Evolutionary conservation across 495 filamentous ascomycete species (phyloP).

Genomic region (Lophiostoma macrostomum): DNA sequence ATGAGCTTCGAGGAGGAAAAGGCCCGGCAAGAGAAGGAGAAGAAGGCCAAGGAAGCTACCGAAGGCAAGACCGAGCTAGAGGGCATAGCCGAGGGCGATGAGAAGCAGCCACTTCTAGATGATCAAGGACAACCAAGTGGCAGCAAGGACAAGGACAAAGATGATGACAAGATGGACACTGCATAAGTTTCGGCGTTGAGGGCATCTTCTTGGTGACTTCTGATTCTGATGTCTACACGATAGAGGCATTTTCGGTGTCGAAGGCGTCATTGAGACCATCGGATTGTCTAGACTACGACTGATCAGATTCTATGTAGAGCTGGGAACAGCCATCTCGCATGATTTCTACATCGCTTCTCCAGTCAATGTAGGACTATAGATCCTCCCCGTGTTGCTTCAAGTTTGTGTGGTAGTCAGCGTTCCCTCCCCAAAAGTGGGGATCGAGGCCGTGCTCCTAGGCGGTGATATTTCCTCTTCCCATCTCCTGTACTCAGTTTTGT

Average conservation of each 20-base stretch:
- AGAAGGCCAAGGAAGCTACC: conserved; percentile 69
- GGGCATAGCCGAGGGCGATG: conserved; percentile 78
- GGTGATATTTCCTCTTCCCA: too few relatives aligned
- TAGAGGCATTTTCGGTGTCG: conserved; percentile 25
- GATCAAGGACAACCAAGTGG: conserved; percentile 67
- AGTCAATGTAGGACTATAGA: too few relatives aligned
- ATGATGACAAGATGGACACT: conserved; percentile 85
- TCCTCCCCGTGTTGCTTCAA: too few relatives aligned
- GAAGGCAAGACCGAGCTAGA: conserved; percentile 69
- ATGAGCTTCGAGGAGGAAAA: conserved; percentile 99
- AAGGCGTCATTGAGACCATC: too few relatives aligned
- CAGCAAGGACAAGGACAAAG: conserved; percentile 59
- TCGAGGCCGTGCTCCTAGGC: too few relatives aligned
- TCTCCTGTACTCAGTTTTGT: too few relatives aligned
- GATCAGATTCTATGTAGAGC: too few relatives aligned
- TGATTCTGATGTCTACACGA: not conserved
- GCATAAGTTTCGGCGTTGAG: conserved; percentile 47
- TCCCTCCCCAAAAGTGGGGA: too few relatives aligned
- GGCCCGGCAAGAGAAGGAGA: conserved; percentile 80
- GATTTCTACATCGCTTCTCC: too few relatives aligned
- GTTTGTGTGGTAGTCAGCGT: too few relatives aligned
- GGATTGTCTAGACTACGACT: too few relatives aligned
- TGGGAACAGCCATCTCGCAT: too few relatives aligned
- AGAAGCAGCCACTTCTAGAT: conserved; percentile 62
- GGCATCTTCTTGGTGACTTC: not conserved